phyloP scores from a whole-genome alignment of 2,329 filamentous ascomycete genomes.

The Ceratocystis alfenasii region DNA sequence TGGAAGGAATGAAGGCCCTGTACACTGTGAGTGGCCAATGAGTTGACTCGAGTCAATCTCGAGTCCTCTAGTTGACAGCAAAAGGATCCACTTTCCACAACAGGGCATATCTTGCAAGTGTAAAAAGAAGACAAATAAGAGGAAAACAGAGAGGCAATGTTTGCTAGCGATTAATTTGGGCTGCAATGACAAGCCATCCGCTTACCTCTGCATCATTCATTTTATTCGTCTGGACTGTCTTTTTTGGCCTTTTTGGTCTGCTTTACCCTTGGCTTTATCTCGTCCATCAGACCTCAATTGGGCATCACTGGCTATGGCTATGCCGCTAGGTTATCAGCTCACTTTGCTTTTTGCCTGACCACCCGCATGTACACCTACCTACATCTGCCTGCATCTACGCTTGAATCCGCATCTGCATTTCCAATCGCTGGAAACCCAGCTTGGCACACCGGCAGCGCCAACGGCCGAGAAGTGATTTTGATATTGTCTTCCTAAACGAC shows the following conservation, averaged over 20 bases:
- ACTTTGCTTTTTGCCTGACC: background rate
- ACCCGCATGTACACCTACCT: background rate
- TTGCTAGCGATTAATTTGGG: constrained; percentile 1
- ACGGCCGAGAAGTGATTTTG: too few species aligned
- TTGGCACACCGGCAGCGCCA: too few species aligned
- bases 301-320: background rate
- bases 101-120: constrained; percentile 4
- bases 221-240: background rate
- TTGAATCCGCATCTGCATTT: too few species aligned
- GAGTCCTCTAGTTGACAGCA: constrained; percentile 3
- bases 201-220: background rate
- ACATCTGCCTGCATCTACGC: background rate
- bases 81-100: constrained; percentile 12
- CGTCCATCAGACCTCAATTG: background rate
- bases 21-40: background rate
- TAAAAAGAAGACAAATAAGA: background rate
- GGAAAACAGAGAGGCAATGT: background rate
- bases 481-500: background rate
- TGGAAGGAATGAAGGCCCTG: constrained; percentile 1
- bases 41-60: background rate
- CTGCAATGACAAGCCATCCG: background rate
- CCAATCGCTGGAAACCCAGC: too few species aligned
- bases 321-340: background rate
- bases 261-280: background rate
- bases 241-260: background rate